Evolutionary conservation across 1,284 basidiomycete species (phyloP).

Genomic region (Neolentinus lepideus): DNA sequence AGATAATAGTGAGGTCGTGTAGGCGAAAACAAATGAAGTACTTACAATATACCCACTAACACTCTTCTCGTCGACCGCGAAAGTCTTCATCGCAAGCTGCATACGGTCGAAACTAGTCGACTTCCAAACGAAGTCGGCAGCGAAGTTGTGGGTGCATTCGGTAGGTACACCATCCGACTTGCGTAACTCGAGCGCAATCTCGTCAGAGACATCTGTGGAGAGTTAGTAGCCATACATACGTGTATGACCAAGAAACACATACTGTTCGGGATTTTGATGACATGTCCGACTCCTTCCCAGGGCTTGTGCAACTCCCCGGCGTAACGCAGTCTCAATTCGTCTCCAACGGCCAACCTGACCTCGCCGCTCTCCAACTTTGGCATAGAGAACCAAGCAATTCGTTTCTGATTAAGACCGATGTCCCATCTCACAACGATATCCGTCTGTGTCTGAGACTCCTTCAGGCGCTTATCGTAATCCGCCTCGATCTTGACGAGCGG

Average conservation of each 20-base stretch:
- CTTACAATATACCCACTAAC: slow-evolving; percentile 96
- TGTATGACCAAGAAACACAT: slow-evolving; percentile 17
- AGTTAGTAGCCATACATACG: slow-evolving; percentile 6
- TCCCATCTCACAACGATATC: slow-evolving; percentile 97
- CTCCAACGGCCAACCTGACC: slow-evolving; percentile 93
- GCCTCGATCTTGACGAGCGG: slow-evolving; percentile 99
- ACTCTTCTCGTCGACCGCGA: slow-evolving; percentile 98
- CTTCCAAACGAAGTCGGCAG: slow-evolving; percentile 99
- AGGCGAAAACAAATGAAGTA: slow-evolving; percentile 11
- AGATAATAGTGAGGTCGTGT: slow-evolving; percentile 9
- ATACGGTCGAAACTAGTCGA: slow-evolving; percentile 98
- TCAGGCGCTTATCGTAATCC: slow-evolving; percentile 96
- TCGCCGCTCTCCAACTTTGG: slow-evolving; percentile 98
- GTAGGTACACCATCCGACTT: slow-evolving; percentile 91
- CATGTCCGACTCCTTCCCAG: slow-evolving; percentile 98
- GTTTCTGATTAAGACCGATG: slow-evolving; percentile 94
- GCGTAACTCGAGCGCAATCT: slow-evolving; percentile 91
- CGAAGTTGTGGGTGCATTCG: slow-evolving; percentile 92
- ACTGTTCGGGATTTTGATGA: slow-evolving; percentile 99
- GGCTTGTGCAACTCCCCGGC: slow-evolving; percentile 82
- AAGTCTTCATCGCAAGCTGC: slow-evolving; percentile 99
- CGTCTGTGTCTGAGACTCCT: slow-evolving; percentile 97
- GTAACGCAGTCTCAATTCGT: slow-evolving; percentile 90
- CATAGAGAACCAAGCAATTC: slow-evolving; percentile 93
- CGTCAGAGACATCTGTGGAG: slow-evolving; percentile 85